Percentiles rank a stretch among this genome's conserved stretches.
These are phyloP conservation scores for Neofusicoccum cordaticola DNA, from an alignment of 2,329 filamentous ascomycete genomes.

Conservation along the genomic window DNA sequence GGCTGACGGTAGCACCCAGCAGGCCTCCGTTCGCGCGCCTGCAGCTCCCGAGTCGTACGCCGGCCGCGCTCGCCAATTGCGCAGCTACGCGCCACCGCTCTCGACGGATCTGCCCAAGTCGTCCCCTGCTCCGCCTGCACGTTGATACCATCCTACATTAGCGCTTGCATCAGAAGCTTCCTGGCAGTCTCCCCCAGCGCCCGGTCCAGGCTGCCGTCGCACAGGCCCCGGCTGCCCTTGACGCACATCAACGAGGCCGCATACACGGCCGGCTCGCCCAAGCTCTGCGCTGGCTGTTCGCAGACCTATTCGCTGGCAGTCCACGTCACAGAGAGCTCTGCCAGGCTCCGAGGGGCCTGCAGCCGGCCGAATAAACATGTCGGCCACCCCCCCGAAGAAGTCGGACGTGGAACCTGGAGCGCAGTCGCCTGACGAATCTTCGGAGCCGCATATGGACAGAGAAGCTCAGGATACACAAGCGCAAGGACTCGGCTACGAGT, in stretches of 20 bases:
- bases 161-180: constrained; percentile 17
- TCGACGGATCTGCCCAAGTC: constrained; percentile 12
- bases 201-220: constrained; percentile 16
- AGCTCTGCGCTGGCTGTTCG: constrained; percentile 18
- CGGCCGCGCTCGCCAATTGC: constrained; percentile 16
- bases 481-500: constrained; percentile 78
- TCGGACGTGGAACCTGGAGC: constrained; percentile 83
- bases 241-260: constrained; percentile 25
- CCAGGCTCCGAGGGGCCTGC: constrained; percentile 40
- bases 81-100: constrained; percentile 15
- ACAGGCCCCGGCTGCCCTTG: constrained; percentile 19
- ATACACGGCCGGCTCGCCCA: constrained; percentile 28
- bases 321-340: constrained; percentile 34
- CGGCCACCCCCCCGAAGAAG: constrained; percentile 86
- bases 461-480: constrained; percentile 75
- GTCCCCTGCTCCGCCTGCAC: constrained; percentile 14
- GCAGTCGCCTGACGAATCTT: constrained; percentile 81
- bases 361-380: constrained; percentile 80
- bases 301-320: constrained; percentile 20
- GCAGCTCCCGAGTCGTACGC: constrained; percentile 17
- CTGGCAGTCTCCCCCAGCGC: constrained; percentile 13
- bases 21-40: constrained; percentile 11
- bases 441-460: constrained; percentile 85
- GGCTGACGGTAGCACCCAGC: constrained; percentile 17
- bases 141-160: constrained; percentile 17